Evolutionary conservation across 2,329 filamentous ascomycete species (phyloP).

Genomic region (Venturia effusa): DNA sequence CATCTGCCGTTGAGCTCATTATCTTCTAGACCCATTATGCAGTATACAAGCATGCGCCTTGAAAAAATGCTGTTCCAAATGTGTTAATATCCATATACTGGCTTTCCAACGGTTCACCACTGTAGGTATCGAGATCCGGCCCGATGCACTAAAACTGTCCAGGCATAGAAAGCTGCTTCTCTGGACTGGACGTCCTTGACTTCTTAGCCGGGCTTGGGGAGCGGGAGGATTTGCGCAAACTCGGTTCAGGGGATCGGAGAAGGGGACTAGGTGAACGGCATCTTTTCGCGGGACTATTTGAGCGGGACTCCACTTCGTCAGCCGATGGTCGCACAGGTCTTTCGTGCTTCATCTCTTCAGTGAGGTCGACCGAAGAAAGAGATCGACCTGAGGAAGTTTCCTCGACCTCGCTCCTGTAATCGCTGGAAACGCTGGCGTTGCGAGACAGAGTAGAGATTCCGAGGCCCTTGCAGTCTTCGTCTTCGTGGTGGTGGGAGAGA

Average conservation of each 20-base stretch:
- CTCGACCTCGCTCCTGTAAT: not conserved
- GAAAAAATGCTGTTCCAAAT: not conserved
- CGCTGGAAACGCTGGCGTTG: not conserved
- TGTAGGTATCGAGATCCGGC: not conserved
- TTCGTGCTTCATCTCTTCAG: not conserved
- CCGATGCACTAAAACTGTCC: not conserved
- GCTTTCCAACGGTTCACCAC: not conserved
- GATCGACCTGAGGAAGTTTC: not conserved
- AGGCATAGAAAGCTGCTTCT: not conserved
- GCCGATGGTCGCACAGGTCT: not conserved
- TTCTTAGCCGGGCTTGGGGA: not conserved
- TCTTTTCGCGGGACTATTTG: not conserved
- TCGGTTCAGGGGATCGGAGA: not conserved
- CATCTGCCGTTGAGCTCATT: not conserved
- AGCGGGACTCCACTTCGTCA: not conserved
- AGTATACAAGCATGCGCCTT: not conserved
- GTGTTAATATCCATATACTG: not conserved
- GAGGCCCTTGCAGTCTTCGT: not conserved
- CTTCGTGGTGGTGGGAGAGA: not conserved
- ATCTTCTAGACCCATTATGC: not conserved
- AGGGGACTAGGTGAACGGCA: not conserved
- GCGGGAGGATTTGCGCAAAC: not conserved
- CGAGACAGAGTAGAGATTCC: not conserved
- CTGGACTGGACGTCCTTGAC: not conserved
- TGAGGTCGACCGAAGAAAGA: not conserved